Evolutionary conservation across 176 grass and related monocot species (phyloP).

Genomic region (Eleusine coracana): DNA sequence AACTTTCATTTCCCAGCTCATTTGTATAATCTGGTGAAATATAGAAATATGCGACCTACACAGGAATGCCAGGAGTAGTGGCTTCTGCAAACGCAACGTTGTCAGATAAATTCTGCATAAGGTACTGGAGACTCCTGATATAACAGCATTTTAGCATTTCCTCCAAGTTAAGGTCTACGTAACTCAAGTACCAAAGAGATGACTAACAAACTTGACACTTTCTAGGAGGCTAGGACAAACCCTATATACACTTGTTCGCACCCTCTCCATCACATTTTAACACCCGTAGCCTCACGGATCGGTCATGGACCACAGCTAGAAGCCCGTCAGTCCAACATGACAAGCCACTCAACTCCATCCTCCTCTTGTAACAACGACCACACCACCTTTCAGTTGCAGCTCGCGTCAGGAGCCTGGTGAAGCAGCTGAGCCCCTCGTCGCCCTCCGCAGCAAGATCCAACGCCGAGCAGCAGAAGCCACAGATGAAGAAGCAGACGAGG

Average conservation of each 20-base stretch:
- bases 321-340: constrained; percentile 19
- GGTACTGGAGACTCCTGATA: neutral
- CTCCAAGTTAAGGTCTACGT: constrained; percentile 34
- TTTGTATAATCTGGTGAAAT: neutral
- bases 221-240: constrained; percentile 12
- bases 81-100: neutral
- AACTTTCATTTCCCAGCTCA: neutral
- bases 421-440: constrained; percentile 53
- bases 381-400: constrained; percentile 49
- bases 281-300: too few relatives aligned
- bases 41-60: neutral
- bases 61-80: neutral
- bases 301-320: neutral
- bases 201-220: constrained; percentile 22
- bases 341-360: constrained; percentile 25
- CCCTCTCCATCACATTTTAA: too few relatives aligned
- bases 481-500: constrained; percentile 61
- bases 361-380: constrained; percentile 23
- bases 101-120: neutral
- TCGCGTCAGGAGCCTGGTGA: constrained; percentile 57
- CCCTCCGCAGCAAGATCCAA: constrained; percentile 40
- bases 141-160: neutral
- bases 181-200: constrained; percentile 65
- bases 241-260: neutral
- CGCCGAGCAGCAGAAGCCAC: constrained; percentile 6